These are phyloP conservation scores for Fusarium liriodendri DNA, from an alignment of 2,329 filamentous ascomycete genomes.

Conservation along the genomic window DNA sequence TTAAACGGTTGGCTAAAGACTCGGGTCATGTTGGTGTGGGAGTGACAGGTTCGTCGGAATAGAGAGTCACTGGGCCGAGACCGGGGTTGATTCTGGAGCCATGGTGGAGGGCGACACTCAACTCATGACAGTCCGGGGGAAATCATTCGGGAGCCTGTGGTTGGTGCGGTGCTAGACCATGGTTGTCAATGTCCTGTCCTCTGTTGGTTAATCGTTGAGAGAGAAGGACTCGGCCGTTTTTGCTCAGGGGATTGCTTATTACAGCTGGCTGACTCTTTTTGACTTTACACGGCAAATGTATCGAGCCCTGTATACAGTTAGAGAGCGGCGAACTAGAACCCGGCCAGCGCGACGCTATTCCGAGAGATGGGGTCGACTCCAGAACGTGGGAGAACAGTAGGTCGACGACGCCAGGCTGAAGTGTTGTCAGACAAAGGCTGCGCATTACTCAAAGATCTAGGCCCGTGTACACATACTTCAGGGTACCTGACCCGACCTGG, in stretches of 20 bases:
- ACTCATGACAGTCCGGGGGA: background rate
- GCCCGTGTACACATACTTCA: background rate
- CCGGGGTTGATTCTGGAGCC: background rate
- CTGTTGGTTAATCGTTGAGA: background rate
- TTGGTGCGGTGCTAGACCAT: background rate
- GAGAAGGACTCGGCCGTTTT: background rate
- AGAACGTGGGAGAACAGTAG: background rate
- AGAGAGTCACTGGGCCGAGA: background rate
- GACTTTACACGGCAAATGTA: background rate
- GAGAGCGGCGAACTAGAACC: background rate
- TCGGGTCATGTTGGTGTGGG: background rate
- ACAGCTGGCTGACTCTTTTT: background rate
- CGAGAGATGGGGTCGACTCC: background rate
- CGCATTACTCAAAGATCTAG: background rate
- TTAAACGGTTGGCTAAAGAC: background rate
- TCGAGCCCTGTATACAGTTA: background rate
- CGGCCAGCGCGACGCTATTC: background rate
- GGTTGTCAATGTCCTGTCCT: background rate
- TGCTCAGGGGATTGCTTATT: background rate
- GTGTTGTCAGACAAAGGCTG: background rate
- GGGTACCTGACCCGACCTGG: background rate
- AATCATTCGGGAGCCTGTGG: background rate
- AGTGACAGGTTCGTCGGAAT: slow-evolving; percentile 24
- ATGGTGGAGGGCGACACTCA: background rate
- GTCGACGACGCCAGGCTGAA: background rate